A percentile compares a stretch with the other conserved stretches of the same genome.
phyloP scores from a whole-genome alignment of 2,329 filamentous ascomycete species.

The Diaporthe citriasiana region DNA sequence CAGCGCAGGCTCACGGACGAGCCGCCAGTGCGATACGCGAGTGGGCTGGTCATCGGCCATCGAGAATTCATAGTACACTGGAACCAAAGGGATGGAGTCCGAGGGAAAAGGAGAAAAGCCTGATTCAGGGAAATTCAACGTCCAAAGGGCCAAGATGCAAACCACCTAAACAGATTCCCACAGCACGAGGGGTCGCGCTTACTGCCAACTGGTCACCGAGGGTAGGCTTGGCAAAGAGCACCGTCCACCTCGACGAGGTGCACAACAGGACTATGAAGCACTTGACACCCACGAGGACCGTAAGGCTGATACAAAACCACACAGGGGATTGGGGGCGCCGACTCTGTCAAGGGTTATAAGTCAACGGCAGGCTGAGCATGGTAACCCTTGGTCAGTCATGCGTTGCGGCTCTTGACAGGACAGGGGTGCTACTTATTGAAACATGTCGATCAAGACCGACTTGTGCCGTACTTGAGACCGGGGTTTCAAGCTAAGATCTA shows the following conservation, averaged over 20 bases:
- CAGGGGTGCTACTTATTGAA: conserved; percentile 6
- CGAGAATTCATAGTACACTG: background rate
- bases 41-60: conserved; percentile 28
- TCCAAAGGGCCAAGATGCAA: background rate
- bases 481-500: conserved; percentile 34
- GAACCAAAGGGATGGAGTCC: background rate
- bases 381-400: conserved; percentile 21
- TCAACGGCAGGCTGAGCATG: background rate
- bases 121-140: background rate
- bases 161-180: rapidly evolving
- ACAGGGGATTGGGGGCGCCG: background rate
- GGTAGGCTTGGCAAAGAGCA: background rate
- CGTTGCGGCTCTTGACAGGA: conserved; percentile 28
- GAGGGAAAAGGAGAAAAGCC: background rate
- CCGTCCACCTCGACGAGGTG: background rate
- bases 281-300: background rate
- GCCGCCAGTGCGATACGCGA: conserved; percentile 30
- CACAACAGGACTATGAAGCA: conserved; percentile 1
- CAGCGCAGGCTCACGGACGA: conserved; percentile 24
- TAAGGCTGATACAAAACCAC: conserved; percentile 2
- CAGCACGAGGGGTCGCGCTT: background rate
- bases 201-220: background rate
- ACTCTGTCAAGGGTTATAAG: conserved; percentile 6
- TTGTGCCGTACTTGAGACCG: conserved; percentile 20
- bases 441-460: conserved; percentile 23